Percentiles rank a stretch among this genome's conserved stretches.
phyloP scores from a whole-genome alignment of 306 rosid genomes.

The Lathyrus sativus region DNA sequence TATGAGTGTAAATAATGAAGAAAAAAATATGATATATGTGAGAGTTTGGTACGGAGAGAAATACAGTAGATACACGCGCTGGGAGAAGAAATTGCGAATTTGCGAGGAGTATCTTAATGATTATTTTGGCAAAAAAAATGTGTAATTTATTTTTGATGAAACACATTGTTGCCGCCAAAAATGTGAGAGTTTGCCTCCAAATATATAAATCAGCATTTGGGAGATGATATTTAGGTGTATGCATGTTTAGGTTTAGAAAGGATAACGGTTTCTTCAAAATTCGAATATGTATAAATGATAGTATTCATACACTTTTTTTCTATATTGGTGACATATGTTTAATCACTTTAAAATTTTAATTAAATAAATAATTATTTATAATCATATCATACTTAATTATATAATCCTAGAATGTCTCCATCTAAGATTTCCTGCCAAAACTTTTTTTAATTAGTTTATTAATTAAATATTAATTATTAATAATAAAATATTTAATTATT shows the following conservation, averaged over 20 bases:
- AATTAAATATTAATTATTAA: too few relatives aligned
- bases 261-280: not conserved
- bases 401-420: too few relatives aligned
- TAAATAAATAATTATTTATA: too few relatives aligned
- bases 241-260: not conserved
- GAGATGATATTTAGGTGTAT: not conserved
- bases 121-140: not conserved
- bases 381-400: too few relatives aligned
- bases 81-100: not conserved
- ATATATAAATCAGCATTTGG: not conserved
- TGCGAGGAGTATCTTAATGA: not conserved
- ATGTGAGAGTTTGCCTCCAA: not conserved
- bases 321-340: too few relatives aligned
- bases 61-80: constrained; percentile 9
- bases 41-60: not conserved
- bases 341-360: too few relatives aligned
- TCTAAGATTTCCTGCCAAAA: too few relatives aligned
- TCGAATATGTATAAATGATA: not conserved
- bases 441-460: too few relatives aligned
- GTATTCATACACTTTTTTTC: too few relatives aligned
- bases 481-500: too few relatives aligned
- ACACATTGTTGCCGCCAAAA: constrained; percentile 19
- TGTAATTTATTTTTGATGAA: not conserved
- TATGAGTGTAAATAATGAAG: not conserved
- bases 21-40: too few relatives aligned